A percentile compares a stretch with the other conserved stretches of the same genome.
phyloP scores from a whole-genome alignment of 495 filamentous ascomycete species.

The Corynascus novoguineensis region DNA sequence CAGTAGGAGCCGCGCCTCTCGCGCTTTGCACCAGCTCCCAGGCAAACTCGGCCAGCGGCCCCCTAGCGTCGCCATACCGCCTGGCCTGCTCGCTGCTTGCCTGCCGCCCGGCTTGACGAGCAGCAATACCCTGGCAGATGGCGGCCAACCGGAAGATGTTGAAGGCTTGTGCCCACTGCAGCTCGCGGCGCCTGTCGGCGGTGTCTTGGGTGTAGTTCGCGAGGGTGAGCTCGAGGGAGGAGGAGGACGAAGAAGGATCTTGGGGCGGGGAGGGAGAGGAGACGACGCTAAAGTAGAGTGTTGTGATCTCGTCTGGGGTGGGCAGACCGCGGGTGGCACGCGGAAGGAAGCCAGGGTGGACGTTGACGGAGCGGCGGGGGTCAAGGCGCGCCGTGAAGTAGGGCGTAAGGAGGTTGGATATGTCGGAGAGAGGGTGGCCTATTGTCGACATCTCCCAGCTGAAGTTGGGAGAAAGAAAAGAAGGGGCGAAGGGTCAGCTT shows the following conservation, averaged over 20 bases:
- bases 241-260: slow-evolving; percentile 34
- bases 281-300: slow-evolving; percentile 70
- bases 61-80: slow-evolving; percentile 60
- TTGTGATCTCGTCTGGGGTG: slow-evolving; percentile 57
- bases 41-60: slow-evolving; percentile 64
- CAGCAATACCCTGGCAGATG: slow-evolving; percentile 93
- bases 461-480: too few relatives aligned
- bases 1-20: slow-evolving; percentile 10
- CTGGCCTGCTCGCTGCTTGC: slow-evolving; percentile 80
- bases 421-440: slow-evolving; percentile 85
- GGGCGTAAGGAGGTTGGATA: slow-evolving; percentile 72
- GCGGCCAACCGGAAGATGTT: slow-evolving; percentile 59
- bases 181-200: slow-evolving; percentile 45
- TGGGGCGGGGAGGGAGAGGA: slow-evolving; percentile 32
- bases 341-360: slow-evolving; percentile 52
- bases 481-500: not conserved
- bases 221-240: slow-evolving; percentile 25
- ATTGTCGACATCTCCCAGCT: slow-evolving; percentile 97
- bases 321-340: slow-evolving; percentile 69
- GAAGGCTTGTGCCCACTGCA: slow-evolving; percentile 62
- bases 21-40: slow-evolving; percentile 55
- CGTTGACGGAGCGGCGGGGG: slow-evolving; percentile 23
- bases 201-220: slow-evolving; percentile 6
- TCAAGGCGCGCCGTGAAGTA: slow-evolving; percentile 46
- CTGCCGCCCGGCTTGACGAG: slow-evolving; percentile 75